Conservation (phyloP, 148 eudicot species). For the Vaccinium corymbosum region DNA sequence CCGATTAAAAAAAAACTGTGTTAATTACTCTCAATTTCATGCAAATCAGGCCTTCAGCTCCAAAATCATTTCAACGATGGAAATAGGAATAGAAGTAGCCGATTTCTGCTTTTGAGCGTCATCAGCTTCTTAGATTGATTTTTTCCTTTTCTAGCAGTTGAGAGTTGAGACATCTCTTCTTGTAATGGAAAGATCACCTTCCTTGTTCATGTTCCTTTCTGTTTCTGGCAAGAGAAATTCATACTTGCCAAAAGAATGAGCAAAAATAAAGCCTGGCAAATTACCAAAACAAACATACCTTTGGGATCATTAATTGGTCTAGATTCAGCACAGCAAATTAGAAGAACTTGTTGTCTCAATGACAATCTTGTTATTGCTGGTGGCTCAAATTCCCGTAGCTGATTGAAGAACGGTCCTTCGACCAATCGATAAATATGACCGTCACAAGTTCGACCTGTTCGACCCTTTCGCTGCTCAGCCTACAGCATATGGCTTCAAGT, state of each 20-base stretch:
- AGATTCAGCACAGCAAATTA: slow-evolving; percentile 75
- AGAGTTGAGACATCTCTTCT: neutral
- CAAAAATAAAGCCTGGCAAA: slow-evolving; percentile 10
- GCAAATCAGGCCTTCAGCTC: neutral
- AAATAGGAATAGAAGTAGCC: neutral
- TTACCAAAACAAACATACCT: slow-evolving; percentile 36
- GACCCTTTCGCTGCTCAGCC: slow-evolving; percentile 94
- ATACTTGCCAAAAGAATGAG: neutral
- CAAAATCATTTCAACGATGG: neutral
- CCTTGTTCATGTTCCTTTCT: neutral
- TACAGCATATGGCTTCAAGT: slow-evolving; percentile 25
- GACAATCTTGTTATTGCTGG: slow-evolving; percentile 79
- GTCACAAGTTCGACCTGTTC: slow-evolving; percentile 97
- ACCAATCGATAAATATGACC: slow-evolving; percentile 80
- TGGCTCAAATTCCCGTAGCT: slow-evolving; percentile 55
- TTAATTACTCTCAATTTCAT: neutral
- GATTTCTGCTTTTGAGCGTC: neutral
- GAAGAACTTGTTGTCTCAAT: slow-evolving; percentile 75
- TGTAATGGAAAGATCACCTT: neutral
- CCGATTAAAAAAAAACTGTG: too few species aligned
- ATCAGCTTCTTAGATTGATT: neutral
- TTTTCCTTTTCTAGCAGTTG: neutral
- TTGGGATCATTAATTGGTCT: slow-evolving; percentile 81
- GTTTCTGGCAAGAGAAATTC: neutral
- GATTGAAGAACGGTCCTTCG: slow-evolving; percentile 59